Conservation (phyloP, 2,329 filamentous ascomycete genomes). For the Ceratocystis eucalypticola region DNA sequence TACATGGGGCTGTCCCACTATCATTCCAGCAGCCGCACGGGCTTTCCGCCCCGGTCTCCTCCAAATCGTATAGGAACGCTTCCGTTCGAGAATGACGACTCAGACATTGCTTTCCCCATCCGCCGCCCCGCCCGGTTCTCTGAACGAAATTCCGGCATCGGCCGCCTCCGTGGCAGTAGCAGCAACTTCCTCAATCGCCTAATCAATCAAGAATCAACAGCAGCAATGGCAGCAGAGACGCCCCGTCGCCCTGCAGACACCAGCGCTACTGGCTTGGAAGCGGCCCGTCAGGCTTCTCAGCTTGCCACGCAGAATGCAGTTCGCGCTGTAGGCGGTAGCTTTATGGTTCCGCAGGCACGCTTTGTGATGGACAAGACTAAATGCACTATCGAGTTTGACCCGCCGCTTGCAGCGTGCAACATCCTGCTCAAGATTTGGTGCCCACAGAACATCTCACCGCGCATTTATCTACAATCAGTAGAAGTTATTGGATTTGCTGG, state of each 20-base stretch:
- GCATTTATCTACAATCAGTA: constrained; percentile 66
- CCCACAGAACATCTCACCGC: constrained; percentile 47
- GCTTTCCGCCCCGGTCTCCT: constrained; percentile 20
- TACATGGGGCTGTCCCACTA: background rate
- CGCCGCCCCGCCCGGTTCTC: background rate
- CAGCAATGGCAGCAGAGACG: constrained; percentile 10
- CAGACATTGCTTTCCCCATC: constrained; percentile 24
- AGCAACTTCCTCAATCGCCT: constrained; percentile 4
- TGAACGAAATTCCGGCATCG: background rate
- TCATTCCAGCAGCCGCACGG: background rate
- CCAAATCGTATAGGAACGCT: constrained; percentile 42
- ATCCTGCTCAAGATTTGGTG: constrained; percentile 87
- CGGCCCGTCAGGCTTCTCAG: constrained; percentile 12
- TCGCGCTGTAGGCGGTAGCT: constrained; percentile 42
- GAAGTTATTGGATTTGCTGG: constrained; percentile 74
- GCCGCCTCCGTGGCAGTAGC: background rate
- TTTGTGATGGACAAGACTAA: constrained; percentile 77
- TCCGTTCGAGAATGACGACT: constrained; percentile 39
- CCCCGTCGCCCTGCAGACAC: constrained; percentile 26
- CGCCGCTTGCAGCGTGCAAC: constrained; percentile 66
- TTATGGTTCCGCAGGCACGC: constrained; percentile 60
- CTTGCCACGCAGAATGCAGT: constrained; percentile 36
- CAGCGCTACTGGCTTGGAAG: constrained; percentile 15
- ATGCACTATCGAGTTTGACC: constrained; percentile 75
- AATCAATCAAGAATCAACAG: constrained; percentile 24